Evolutionary conservation across 331 rosid genomes (phyloP), one percentile per base, ranked within the genome.

Genomic region (Quercus lobata): DNA sequence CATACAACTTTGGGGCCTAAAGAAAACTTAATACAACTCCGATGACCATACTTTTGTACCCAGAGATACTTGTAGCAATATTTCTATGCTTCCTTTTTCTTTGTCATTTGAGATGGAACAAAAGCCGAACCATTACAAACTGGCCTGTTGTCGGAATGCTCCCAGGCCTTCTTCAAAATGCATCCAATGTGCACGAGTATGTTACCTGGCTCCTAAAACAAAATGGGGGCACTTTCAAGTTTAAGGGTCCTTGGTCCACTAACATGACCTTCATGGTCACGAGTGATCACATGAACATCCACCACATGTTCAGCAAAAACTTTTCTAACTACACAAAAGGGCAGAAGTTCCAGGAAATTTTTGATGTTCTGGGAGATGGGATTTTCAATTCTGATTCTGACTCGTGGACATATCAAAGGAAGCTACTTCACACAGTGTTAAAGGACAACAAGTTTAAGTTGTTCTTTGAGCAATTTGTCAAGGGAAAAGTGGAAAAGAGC

Each of bases 241-340:
- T 86, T 66, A 79, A 34, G 27, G 82, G 83, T 41, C 74, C 75
- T 2, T 77, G 77, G 58, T 74, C 81, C 18, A n/a, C 80, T 37
- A 15, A 22, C 6, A 55, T 72, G 10, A 62, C 60, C 29, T 76
- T 79, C 52, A 29, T 79, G 3, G 0, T 79, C 41, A 82, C 89
- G 2, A 72, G 81, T 5, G 84, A 86, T 30, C 84, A 82, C 32
- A 25, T 69, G 22, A 86, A 82, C 8, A 69, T 86, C 3, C 82
- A 82, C 29, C 82, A 86, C 72, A 68, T 90, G 0, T 3, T 71
- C 75, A 78, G 65, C 81, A 78, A 69, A 61, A 77, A 37, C 2
- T 90, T 88, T 5, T 30, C 72, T 10, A 88, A 84, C 24, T 90
- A 84, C 5, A 82, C 84, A 0, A 88, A 86, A n/a, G 94, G 94